Evolutionary conservation across 202 grass and related monocot species (phyloP).

Genomic region (Cymbopogon flexuosus): DNA sequence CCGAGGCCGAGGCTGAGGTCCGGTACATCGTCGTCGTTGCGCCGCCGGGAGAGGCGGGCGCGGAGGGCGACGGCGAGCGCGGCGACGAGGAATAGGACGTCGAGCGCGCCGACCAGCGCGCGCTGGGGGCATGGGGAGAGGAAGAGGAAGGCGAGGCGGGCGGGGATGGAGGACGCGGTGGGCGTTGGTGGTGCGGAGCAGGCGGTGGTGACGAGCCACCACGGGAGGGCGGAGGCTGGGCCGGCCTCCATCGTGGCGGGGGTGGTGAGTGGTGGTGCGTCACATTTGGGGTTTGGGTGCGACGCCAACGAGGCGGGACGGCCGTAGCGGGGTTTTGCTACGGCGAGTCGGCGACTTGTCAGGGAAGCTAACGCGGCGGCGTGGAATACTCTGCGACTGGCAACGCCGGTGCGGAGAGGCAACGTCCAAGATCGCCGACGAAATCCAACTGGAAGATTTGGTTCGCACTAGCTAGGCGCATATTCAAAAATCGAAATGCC

Average conservation of each 20-base stretch:
- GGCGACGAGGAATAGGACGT: constrained; percentile 46
- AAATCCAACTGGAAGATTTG: not conserved
- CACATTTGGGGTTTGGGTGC: not conserved
- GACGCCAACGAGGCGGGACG: no score
- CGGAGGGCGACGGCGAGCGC: constrained; percentile 1
- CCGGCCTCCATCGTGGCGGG: not conserved
- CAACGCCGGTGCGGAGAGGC: no score
- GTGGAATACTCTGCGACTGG: no score
- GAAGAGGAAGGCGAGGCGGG: constrained; percentile 42
- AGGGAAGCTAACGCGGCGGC: no score
- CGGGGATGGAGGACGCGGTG: not conserved
- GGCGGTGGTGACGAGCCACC: constrained; percentile 41
- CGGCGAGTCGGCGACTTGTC: no score
- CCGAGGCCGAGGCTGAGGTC: no score
- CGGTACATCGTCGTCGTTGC: not conserved
- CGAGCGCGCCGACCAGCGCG: constrained; percentile 15
- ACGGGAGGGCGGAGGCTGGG: not conserved
- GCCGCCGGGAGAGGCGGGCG: not conserved
- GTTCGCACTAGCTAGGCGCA: not conserved
- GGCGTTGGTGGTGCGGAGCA: not conserved
- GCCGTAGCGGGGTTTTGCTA: not conserved
- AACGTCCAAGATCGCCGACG: no score
- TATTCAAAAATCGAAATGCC: no score
- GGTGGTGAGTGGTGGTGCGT: not conserved
- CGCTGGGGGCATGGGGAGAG: constrained; percentile 52